Base-by-base conservation (phyloP, 2,329 filamentous ascomycete species). In the Xylaria sp. region DNA sequence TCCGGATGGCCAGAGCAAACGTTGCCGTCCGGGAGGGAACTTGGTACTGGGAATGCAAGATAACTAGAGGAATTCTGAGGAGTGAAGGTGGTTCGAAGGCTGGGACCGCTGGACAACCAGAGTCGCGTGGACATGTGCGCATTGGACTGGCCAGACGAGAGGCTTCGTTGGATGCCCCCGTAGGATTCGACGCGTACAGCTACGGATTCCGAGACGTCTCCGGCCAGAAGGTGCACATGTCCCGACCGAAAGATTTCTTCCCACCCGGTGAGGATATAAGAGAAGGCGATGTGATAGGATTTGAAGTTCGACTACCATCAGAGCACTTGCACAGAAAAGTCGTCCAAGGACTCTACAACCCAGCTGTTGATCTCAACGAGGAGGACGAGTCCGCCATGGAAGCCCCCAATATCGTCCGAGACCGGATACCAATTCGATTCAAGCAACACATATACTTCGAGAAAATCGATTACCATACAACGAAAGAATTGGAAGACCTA, bases 401-500 rank as follows among this genome's bases (percentile, higher is more conserved):
- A 62, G 83, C 83, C 0, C 77, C 85, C 13, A 94, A 97, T 73
- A 89, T 97, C 63, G 90, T 99, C 61, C 91, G 95, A 63, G 95
- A 99, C 74, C 90, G 94, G 53, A 91, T 97, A 50, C 92, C 94
- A 0, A 96, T 97, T 66, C 87, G 92, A 8, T 95, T 96, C 79
- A 97, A 96, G 74, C 86, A 89, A 48, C 91, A 95, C 72, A 89
- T 92, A 56, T 96, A 95, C 76, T 97, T 96, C 74, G 93, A 97
- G 75, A 89, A 91, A 71, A 89, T 92, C 65, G 92, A 96, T 71
- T 95, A 95, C 73, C 90, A 93, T 67, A 81, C 90, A 0, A 89
- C 88, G 9, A 95, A 96, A 72, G 89, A 95, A 65, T 85, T 97
- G 47, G 92, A 97, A 68, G 90, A 96, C 68, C 77, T 89, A 18